Percentiles rank a stretch among this genome's conserved stretches.
Conservation (phyloP, 805 yeast genomes). For the Candida boleticola region DNA sequence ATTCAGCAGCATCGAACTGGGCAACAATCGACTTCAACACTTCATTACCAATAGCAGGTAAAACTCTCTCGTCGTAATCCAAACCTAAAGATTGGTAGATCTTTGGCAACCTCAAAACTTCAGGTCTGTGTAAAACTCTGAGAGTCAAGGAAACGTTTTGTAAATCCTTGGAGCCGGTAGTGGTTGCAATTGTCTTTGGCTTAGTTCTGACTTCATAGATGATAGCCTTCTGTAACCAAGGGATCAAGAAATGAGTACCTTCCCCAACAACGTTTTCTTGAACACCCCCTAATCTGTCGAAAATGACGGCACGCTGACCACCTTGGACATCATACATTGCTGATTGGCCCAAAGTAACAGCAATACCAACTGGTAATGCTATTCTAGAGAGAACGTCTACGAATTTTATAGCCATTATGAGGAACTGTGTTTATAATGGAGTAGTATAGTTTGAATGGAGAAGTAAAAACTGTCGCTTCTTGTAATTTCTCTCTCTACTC, state of each 20-base stretch:
- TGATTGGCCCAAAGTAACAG: slow-evolving; percentile 69
- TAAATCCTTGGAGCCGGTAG: slow-evolving; percentile 95
- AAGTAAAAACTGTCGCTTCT: background rate
- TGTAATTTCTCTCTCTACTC: background rate
- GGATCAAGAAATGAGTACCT: slow-evolving; percentile 92
- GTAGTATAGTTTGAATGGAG: background rate
- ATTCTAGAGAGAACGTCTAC: slow-evolving; percentile 41
- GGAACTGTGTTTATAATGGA: background rate
- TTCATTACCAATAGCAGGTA: slow-evolving; percentile 91
- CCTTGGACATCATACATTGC: slow-evolving; percentile 95
- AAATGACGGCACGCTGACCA: slow-evolving; percentile 92
- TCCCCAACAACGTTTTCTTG: slow-evolving; percentile 88
- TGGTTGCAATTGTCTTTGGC: slow-evolving; percentile 89
- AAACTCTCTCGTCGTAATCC: slow-evolving; percentile 92
- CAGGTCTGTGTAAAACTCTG: slow-evolving; percentile 93
- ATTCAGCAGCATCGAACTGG: slow-evolving; percentile 93
- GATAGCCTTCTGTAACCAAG: slow-evolving; percentile 94
- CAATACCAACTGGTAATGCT: slow-evolving; percentile 71
- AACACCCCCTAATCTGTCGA: slow-evolving; percentile 89
- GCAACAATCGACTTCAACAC: slow-evolving; percentile 88
- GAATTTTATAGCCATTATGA: slow-evolving; percentile 33
- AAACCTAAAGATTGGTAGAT: slow-evolving; percentile 90
- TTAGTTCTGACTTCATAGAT: slow-evolving; percentile 92
- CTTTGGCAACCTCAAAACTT: slow-evolving; percentile 72
- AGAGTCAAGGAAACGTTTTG: slow-evolving; percentile 93